Conservation (phyloP, 2,329 filamentous ascomycete genomes). For the Scedosporium minutisporum region DNA sequence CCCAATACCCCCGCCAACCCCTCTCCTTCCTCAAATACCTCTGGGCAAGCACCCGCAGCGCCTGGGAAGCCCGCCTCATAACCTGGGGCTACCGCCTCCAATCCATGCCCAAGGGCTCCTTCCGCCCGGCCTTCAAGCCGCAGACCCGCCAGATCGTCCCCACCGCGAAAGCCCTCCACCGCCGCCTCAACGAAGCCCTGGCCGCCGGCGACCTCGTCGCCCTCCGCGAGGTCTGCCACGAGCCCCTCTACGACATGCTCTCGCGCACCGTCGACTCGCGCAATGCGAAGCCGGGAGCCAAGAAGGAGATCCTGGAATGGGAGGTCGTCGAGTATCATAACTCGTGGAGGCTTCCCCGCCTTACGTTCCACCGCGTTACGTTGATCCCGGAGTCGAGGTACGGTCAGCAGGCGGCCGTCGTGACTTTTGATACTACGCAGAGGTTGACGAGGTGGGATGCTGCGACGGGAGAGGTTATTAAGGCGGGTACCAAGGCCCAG, state of each 20-base stretch:
- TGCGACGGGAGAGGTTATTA: constrained; percentile 27
- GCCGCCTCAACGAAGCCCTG: constrained; percentile 50
- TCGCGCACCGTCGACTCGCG: constrained; percentile 43
- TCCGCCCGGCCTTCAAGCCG: constrained; percentile 33
- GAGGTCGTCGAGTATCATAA: constrained; percentile 42
- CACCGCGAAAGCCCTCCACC: constrained; percentile 49
- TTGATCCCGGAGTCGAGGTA: constrained; percentile 22
- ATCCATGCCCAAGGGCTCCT: constrained; percentile 35
- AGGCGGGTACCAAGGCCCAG: constrained; percentile 39
- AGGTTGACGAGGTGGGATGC: constrained; percentile 33
- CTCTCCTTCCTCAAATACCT: constrained; percentile 24
- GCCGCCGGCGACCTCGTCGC: constrained; percentile 45
- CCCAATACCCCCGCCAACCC: constrained; percentile 20
- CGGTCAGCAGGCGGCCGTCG: constrained; percentile 43
- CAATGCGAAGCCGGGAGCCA: constrained; percentile 14
- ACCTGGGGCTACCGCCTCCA: constrained; percentile 27
- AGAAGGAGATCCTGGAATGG: constrained; percentile 38
- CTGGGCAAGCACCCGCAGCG: constrained; percentile 17
- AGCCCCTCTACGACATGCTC: constrained; percentile 42
- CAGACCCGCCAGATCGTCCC: constrained; percentile 32
- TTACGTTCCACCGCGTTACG: constrained; percentile 44
- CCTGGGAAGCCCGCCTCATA: constrained; percentile 23
- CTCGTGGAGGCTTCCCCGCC: constrained; percentile 29
- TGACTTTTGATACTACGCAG: constrained; percentile 49
- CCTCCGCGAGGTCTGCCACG: constrained; percentile 43